Evolutionary conservation across 2,329 filamentous ascomycete genomes (phyloP).

Genomic region (Alternaria novae-zelandiae): DNA sequence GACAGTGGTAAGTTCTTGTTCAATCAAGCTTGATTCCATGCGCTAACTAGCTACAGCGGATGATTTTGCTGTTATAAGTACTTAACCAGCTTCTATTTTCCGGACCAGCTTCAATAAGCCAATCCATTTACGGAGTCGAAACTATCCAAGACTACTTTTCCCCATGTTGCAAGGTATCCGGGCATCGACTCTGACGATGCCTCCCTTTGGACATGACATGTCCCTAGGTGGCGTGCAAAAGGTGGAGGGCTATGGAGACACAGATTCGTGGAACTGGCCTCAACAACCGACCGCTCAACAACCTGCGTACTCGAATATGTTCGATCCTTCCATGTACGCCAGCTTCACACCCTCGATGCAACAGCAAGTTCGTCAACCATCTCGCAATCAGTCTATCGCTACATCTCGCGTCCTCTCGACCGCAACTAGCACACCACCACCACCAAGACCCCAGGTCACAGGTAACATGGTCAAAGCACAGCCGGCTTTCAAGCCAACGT

Average conservation of each 20-base stretch:
- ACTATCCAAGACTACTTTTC: slow-evolving; percentile 12
- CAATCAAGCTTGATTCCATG: neutral
- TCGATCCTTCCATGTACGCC: slow-evolving; percentile 40
- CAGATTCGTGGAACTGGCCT: slow-evolving; percentile 42
- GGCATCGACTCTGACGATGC: slow-evolving; percentile 45
- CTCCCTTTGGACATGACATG: slow-evolving; percentile 44
- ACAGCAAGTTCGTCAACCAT: slow-evolving; percentile 24
- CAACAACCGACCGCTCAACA: slow-evolving; percentile 34
- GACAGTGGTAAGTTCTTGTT: slow-evolving; percentile 4
- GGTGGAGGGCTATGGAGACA: slow-evolving; percentile 40
- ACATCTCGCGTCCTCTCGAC: slow-evolving; percentile 34
- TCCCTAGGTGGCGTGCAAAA: slow-evolving; percentile 41
- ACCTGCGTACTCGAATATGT: slow-evolving; percentile 33
- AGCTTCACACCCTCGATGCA: slow-evolving; percentile 33
- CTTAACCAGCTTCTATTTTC: neutral
- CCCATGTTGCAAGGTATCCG: slow-evolving; percentile 48
- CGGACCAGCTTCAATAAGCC: neutral
- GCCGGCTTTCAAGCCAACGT: slow-evolving; percentile 65
- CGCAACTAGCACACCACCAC: slow-evolving; percentile 38
- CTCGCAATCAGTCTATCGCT: slow-evolving; percentile 42
- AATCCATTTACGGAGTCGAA: slow-evolving; percentile 7
- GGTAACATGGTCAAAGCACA: slow-evolving; percentile 46
- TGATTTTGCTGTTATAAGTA: neutral
- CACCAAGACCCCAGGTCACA: slow-evolving; percentile 34
- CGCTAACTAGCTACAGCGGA: neutral